Evolutionary conservation across 345 rosid genomes (phyloP), one percentile per base, ranked within the genome.

Genomic region (Brassica nigra): DNA sequence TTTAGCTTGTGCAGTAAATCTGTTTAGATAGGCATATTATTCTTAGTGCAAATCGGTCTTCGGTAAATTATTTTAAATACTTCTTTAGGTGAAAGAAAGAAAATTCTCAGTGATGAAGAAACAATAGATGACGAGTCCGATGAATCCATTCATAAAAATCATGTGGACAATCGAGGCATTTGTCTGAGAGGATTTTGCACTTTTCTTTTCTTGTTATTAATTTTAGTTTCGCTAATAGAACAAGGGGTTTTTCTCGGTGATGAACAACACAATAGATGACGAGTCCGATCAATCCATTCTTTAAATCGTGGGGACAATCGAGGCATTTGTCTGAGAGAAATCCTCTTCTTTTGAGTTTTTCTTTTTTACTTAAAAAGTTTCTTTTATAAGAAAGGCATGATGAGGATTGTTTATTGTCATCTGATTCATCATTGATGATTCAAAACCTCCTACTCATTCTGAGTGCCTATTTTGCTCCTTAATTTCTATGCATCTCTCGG

Each of bases 241-340:
- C 0, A 33, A 33, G 5, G 5, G 5, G 6, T 30, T 44, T 44
- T 83, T 86, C 89, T 86, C 89, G 27, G 79, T 86, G 91, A 88
- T 85, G 91, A 85, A 58, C n/a, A 62, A 83, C 34, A 44, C 34
- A 14, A 69, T 63, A 80, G 92, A 89, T 89, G 92, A 89, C 92
- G 92, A 89, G 90, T 89, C 92, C 84, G 89, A 89, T 81, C 1
- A 18, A 80, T 86, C 89, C 89, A 85, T 86, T 89, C 89, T 55
- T 81, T 74, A 70, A 80, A 86, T 76, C 84, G 74, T 86, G 90
- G 83, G 83, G 90, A 89, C 89, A 85, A 81, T 74, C 85, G 92
- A 89, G 92, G 90, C 92, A 86, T 86, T 89, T 89, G 92, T 83
- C 87, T 78, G 92, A 89, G 92, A 84, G 90, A 73, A 82, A 72